Evolutionary conservation across 345 rosid genomes (phyloP).

Genomic region (Populus nigra): DNA sequence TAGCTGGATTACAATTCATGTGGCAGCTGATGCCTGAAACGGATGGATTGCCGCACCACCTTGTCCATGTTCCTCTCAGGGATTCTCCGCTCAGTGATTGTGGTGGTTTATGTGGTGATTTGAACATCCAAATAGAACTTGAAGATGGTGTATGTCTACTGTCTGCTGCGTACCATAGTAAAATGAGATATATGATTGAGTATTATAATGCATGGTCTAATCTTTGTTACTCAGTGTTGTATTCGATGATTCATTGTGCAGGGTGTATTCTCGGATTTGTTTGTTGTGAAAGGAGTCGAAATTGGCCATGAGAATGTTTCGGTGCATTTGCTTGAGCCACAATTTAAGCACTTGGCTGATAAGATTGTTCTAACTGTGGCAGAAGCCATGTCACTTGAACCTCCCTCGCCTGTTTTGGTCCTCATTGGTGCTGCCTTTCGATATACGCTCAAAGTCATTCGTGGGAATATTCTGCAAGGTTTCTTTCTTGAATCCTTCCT

Average conservation of each 20-base stretch:
- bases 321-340: conserved; percentile 75
- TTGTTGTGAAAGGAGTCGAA: conserved; percentile 70
- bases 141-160: conserved; percentile 67
- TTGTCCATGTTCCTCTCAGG: conserved; percentile 84
- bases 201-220: neutral
- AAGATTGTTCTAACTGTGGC: conserved; percentile 81
- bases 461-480: conserved; percentile 84
- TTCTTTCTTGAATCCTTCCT: conserved; percentile 18
- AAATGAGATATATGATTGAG: neutral
- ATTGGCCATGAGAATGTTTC: conserved; percentile 89
- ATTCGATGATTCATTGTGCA: conserved; percentile 36
- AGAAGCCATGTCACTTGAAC: conserved; percentile 94
- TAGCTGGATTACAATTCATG: conserved; percentile 86
- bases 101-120: conserved; percentile 85
- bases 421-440: conserved; percentile 74
- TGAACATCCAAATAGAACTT: conserved; percentile 71
- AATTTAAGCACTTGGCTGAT: conserved; percentile 56
- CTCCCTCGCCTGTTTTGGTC: conserved; percentile 83
- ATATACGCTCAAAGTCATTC: conserved; percentile 72
- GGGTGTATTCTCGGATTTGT: conserved; percentile 87
- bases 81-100: conserved; percentile 92
- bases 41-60: conserved; percentile 63
- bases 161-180: neutral
- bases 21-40: conserved; percentile 72
- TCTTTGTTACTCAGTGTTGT: conserved; percentile 6